A percentile compares a stretch with the other conserved stretches of the same genome.
These are phyloP conservation scores for Arthromyces matolae DNA, from an alignment of 768 basidiomycete genomes.

Conservation along the genomic window DNA sequence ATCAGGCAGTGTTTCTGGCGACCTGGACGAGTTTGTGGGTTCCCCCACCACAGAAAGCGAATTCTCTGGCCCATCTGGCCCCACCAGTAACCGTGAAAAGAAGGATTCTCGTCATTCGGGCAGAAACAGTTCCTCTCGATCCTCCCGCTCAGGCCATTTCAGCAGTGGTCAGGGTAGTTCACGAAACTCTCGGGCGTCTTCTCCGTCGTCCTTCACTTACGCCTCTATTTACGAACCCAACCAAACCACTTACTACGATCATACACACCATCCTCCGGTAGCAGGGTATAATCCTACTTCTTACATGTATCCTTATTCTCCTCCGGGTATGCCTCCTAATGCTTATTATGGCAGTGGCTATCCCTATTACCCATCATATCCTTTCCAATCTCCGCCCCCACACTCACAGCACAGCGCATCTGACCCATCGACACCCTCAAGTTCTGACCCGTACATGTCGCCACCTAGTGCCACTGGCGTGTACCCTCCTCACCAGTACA, in stretches of 20 bases:
- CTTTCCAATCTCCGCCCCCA: constrained; percentile 35
- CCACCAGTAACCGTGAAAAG: constrained; percentile 55
- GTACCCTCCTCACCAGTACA: constrained; percentile 33
- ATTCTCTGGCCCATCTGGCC: constrained; percentile 63
- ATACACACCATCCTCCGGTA: constrained; percentile 39
- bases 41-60: constrained; percentile 81
- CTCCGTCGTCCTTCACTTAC: constrained; percentile 68
- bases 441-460: constrained; percentile 28
- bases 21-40: constrained; percentile 64
- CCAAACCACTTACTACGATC: constrained; percentile 5
- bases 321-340: constrained; percentile 38
- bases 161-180: constrained; percentile 57
- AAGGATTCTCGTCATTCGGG: constrained; percentile 47
- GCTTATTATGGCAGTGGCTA: constrained; percentile 40
- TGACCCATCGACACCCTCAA: constrained; percentile 30
- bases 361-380: constrained; percentile 37
- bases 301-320: constrained; percentile 50
- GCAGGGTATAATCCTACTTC: constrained; percentile 44
- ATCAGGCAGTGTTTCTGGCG: constrained; percentile 58
- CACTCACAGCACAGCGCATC: constrained; percentile 28
- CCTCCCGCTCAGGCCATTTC: constrained; percentile 50
- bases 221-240: constrained; percentile 67
- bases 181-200: constrained; percentile 69
- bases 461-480: constrained; percentile 23
- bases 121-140: constrained; percentile 48